These are phyloP conservation scores for Pleomassaria siparia DNA, from an alignment of 2,329 filamentous ascomycete genomes.

Conservation along the genomic window DNA sequence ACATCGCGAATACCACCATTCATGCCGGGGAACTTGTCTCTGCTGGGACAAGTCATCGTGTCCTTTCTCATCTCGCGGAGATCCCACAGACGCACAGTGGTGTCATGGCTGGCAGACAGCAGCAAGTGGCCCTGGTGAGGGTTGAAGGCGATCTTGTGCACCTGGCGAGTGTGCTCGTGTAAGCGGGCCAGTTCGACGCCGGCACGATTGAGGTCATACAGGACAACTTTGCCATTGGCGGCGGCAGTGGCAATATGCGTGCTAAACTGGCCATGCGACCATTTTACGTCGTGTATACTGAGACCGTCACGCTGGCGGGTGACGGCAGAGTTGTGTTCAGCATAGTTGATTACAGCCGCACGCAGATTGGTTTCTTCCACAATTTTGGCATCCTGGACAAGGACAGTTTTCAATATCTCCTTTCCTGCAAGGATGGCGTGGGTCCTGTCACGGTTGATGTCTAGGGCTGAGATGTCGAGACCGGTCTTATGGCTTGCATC, in stretches of 20 bases:
- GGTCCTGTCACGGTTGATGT: conserved; percentile 63
- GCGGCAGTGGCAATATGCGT: conserved; percentile 65
- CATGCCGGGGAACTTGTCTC: conserved; percentile 57
- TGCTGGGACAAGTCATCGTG: conserved; percentile 56
- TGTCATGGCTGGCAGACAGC: conserved; percentile 66
- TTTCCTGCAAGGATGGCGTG: conserved; percentile 66
- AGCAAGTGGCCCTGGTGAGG: conserved; percentile 62
- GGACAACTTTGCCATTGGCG: conserved; percentile 64
- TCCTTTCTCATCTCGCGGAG: conserved; percentile 57
- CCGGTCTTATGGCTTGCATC: conserved; percentile 65
- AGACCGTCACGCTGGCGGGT: conserved; percentile 59
- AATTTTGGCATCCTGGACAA: conserved; percentile 58
- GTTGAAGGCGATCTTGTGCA: conserved; percentile 67
- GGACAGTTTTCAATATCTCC: conserved; percentile 67
- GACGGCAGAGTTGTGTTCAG: conserved; percentile 51
- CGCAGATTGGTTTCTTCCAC: conserved; percentile 66
- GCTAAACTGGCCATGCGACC: conserved; percentile 64
- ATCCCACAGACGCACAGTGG: conserved; percentile 66
- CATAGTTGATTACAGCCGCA: conserved; percentile 60
- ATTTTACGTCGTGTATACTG: conserved; percentile 67
- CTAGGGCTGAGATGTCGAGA: conserved; percentile 63
- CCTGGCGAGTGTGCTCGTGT: conserved; percentile 66
- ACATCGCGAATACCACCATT: conserved; percentile 65
- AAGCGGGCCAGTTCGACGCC: conserved; percentile 63
- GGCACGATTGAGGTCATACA: conserved; percentile 64